phyloP scores from a whole-genome alignment of 2,329 filamentous ascomycete species.

The Diaporthe vexans region DNA sequence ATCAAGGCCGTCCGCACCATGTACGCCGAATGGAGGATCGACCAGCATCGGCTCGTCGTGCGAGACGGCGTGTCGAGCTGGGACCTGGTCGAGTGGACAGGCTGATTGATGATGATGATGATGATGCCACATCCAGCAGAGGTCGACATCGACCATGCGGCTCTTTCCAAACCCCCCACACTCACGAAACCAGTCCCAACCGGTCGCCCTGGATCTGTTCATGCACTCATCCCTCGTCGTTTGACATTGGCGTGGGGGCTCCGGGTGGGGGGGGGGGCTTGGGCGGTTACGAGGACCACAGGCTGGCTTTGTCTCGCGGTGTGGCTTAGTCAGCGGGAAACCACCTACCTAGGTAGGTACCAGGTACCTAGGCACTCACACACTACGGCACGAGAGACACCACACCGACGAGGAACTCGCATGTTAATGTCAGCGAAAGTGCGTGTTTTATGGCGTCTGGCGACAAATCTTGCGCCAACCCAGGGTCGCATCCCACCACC shows the following conservation, averaged over 20 bases:
- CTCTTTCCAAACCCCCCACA: background rate
- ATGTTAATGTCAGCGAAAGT: too few relatives aligned
- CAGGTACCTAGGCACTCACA: too few relatives aligned
- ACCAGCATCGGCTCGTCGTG: slow-evolving; percentile 78
- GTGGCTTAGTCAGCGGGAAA: background rate
- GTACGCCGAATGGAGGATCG: slow-evolving; percentile 78
- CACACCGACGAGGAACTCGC: too few relatives aligned
- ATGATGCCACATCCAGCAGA: background rate
- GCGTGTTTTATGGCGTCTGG: too few relatives aligned
- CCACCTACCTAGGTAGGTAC: too few relatives aligned
- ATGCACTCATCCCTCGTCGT: slow-evolving; percentile 22
- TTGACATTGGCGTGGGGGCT: slow-evolving; percentile 27
- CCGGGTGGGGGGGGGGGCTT: background rate
- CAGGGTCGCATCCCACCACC: too few relatives aligned
- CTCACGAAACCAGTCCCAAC: background rate
- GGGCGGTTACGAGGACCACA: background rate
- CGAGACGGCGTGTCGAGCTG: slow-evolving; percentile 61
- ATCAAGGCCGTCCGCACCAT: slow-evolving; percentile 74
- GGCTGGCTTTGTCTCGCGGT: too few relatives aligned
- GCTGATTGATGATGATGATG: slow-evolving; percentile 7
- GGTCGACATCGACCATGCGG: slow-evolving; percentile 9
- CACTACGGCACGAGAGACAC: too few relatives aligned
- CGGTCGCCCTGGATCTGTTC: slow-evolving; percentile 11
- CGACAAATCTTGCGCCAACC: too few relatives aligned
- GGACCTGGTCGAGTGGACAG: slow-evolving; percentile 45